Base-by-base conservation (phyloP, 2,329 filamentous ascomycete genomes). In the Apiospora malaysiana region DNA sequence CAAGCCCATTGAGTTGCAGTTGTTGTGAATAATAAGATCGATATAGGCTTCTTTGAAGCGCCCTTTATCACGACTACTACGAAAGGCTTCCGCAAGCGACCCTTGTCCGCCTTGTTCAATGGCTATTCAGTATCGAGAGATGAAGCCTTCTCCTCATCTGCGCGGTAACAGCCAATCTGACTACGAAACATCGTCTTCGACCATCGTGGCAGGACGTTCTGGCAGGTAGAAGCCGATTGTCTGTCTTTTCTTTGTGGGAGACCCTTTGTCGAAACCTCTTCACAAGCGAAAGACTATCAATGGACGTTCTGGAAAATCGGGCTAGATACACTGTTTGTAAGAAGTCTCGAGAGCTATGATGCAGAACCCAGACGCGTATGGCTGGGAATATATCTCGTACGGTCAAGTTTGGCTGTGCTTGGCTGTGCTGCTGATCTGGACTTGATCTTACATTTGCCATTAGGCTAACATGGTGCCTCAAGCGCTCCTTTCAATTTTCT, bases 1-100 rank as follows among this genome's bases (percentile, higher is more conserved):
- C 56, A 40, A 16, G 18, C 10, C n/a, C 56, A 63, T 63, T 63
- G 56, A 63, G 9, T 9, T n/a, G 32, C 18, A 4, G 9, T 63
- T n/a, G 37, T 40, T 63, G 56, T 14, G 27, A 2, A n/a, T 27
- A n/a, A 40, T 63, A n/a, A n/a, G 40, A 32, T 63, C 21, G 18
- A n/a, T 40, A 14, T 12, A 40, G 18, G 56, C 32, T 37, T 63
- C 56, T 63, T 63, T 63, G 56, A 63, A 12, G 18, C 56, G 10
- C n/a, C 18, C 56, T 63, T 63, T 63, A 63, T 63, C 56, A 32
- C 56, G 40, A 23, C 27, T 21, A 63, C 18, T 21, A 63, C 32
- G 32, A 40, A 40, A 23, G 56, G 56, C 56, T n/a, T 63, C 56
- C 56, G 56, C 56, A 63, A 63, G 18, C 56, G 18, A 63, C n/a